Conservation (phyloP, 139 green algal species). For the Eudorina sp. region DNA sequence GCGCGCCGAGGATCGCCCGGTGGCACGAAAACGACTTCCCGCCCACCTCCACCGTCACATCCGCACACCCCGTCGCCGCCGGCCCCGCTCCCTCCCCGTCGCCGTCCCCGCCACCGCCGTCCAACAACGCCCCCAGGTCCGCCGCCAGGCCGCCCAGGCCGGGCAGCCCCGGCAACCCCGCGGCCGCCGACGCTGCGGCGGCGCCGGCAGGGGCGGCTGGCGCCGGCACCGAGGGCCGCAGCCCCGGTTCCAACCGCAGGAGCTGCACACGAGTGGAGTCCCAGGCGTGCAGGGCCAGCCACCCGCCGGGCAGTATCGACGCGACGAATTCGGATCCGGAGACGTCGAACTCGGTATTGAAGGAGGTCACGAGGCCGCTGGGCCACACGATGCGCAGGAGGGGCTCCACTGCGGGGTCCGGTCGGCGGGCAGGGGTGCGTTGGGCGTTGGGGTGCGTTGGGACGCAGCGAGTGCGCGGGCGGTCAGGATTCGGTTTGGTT, state of each 20-base stretch:
- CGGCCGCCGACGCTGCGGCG: background rate
- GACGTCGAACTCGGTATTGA: background rate
- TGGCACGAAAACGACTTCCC: background rate
- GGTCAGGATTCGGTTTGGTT: too few species aligned
- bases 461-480: too few species aligned
- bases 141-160: background rate
- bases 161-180: background rate
- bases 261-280: background rate
- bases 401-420: background rate
- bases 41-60: conserved; percentile 11
- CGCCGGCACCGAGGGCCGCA: background rate
- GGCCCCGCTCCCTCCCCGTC: background rate
- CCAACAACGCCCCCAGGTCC: too few species aligned
- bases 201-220: background rate
- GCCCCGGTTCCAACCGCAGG: background rate
- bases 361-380: background rate
- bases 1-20: conserved; percentile 3
- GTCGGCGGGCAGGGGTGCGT: too few species aligned
- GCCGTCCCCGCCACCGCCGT: background rate
- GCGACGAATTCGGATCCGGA: background rate
- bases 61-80: background rate
- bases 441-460: too few species aligned
- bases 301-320: background rate
- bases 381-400: background rate
- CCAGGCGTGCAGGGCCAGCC: background rate